A percentile compares a stretch with the other conserved stretches of the same genome.
phyloP scores from a whole-genome alignment of 2,329 filamentous ascomycete genomes.

The Mariannaea sp. region DNA sequence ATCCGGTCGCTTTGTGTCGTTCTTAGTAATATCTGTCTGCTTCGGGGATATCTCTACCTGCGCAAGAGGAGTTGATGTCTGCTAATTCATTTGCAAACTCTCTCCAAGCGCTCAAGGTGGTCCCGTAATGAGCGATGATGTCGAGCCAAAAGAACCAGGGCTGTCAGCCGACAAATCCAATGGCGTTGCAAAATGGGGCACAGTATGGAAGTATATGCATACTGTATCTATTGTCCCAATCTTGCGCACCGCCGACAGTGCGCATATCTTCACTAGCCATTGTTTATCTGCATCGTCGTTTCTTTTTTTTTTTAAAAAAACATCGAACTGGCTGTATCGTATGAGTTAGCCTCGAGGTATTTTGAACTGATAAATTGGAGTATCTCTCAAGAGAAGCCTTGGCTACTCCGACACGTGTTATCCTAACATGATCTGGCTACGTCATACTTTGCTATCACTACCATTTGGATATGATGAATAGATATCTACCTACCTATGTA shows the following conservation, averaged over 20 bases:
- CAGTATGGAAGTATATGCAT: conserved; percentile 13
- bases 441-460: too few species aligned
- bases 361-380: too few species aligned
- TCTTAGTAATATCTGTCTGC: background rate
- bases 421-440: too few species aligned
- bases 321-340: too few species aligned
- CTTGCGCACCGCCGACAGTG: conserved; percentile 4
- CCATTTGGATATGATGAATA: too few species aligned
- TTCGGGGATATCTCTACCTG: background rate
- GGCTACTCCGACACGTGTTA: too few species aligned
- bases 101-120: conserved; percentile 3
- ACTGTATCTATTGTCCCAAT: conserved; percentile 1
- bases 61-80: background rate
- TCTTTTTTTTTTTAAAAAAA: too few species aligned
- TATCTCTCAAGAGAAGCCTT: too few species aligned
- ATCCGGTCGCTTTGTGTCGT: conserved; percentile 6
- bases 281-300: background rate
- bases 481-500: too few species aligned
- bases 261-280: background rate
- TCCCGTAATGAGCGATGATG: conserved; percentile 6
- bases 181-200: conserved; percentile 17
- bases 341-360: too few species aligned
- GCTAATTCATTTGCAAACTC: conserved; percentile 2
- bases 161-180: conserved; percentile 20
- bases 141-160: conserved; percentile 9